A percentile compares a stretch with the other conserved stretches of the same genome.
Conservation (phyloP, 1,284 basidiomycete species). For the Sphaerobolus stellatus region DNA sequence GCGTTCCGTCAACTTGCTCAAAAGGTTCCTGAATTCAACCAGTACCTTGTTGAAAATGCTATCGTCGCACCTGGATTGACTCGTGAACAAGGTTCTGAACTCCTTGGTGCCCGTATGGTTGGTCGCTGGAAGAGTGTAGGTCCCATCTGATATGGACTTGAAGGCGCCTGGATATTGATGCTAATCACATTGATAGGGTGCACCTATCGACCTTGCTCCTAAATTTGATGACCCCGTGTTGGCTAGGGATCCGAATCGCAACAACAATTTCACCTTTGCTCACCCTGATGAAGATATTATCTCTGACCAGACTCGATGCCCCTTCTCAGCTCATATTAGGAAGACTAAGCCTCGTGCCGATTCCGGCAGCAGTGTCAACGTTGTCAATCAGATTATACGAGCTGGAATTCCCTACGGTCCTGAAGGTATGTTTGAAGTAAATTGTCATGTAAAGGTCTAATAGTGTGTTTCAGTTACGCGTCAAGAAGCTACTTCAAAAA, state of each 20-base stretch:
- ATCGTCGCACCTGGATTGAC: neutral
- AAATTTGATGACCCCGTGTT: constrained; percentile 13
- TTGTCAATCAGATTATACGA: constrained; percentile 14
- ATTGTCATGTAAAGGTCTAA: neutral
- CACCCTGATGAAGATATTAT: neutral
- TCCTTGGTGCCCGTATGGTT: constrained; percentile 20
- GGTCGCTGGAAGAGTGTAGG: constrained; percentile 23
- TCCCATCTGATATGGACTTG: neutral
- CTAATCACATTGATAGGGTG: constrained; percentile 10
- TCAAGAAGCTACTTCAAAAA: constrained; percentile 32
- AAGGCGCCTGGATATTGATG: constrained; percentile 1
- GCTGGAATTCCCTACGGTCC: constrained; percentile 16
- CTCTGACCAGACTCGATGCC: neutral
- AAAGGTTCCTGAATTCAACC: constrained; percentile 12
- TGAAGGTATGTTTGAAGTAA: constrained; percentile 1
- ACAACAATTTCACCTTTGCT: constrained; percentile 19
- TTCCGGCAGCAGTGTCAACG: constrained; percentile 8
- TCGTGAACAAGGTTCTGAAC: constrained; percentile 8
- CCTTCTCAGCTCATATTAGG: constrained; percentile 4
- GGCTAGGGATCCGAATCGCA: constrained; percentile 12
- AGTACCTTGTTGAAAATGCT: constrained; percentile 9
- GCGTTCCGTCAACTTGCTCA: constrained; percentile 3
- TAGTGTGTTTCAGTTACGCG: constrained; percentile 27
- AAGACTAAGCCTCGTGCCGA: constrained; percentile 11
- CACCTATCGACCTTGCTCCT: constrained; percentile 19